phyloP scores from a whole-genome alignment of 352 stramenopile genomes.

The Pythium dissotocum region DNA sequence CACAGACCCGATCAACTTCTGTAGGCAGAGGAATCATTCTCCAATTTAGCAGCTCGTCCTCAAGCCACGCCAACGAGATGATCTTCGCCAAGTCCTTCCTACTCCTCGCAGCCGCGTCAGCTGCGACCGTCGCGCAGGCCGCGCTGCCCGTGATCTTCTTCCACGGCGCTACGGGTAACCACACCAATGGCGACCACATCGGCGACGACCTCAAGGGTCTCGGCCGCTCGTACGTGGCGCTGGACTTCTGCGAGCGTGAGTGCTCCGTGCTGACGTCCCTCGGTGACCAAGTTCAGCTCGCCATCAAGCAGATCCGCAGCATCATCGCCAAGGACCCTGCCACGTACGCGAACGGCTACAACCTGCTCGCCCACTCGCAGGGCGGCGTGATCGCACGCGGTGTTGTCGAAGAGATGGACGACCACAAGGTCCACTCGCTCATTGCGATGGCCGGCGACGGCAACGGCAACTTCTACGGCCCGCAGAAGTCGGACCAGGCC shows the following conservation, averaged over 20 bases:
- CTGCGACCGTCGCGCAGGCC: neutral
- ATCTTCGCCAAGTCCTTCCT: neutral
- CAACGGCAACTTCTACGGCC: slow-evolving; percentile 50
- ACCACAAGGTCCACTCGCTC: slow-evolving; percentile 42
- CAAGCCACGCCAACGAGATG: neutral
- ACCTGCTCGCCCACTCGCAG: slow-evolving; percentile 48
- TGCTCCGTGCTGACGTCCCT: slow-evolving; percentile 34
- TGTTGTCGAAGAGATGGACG: slow-evolving; percentile 53
- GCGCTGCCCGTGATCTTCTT: slow-evolving; percentile 49
- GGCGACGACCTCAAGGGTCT: slow-evolving; percentile 32
- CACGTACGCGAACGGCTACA: slow-evolving; percentile 39
- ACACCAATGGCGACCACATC: slow-evolving; percentile 30
- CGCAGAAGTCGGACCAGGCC: slow-evolving; percentile 32
- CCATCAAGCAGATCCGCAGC: slow-evolving; percentile 39
- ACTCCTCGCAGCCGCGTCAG: neutral
- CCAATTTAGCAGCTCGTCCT: neutral
- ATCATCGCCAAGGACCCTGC: slow-evolving; percentile 29
- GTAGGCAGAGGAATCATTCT: too few relatives aligned
- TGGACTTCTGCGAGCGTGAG: slow-evolving; percentile 36
- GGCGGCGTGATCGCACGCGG: slow-evolving; percentile 36
- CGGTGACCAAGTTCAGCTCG: slow-evolving; percentile 35
- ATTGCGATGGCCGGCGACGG: slow-evolving; percentile 45
- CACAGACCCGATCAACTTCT: too few relatives aligned
- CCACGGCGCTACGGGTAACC: slow-evolving; percentile 39
- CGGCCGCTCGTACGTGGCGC: slow-evolving; percentile 34